Conservation (phyloP, 1,284 basidiomycete species). For the Ceratobasidium sp. region DNA sequence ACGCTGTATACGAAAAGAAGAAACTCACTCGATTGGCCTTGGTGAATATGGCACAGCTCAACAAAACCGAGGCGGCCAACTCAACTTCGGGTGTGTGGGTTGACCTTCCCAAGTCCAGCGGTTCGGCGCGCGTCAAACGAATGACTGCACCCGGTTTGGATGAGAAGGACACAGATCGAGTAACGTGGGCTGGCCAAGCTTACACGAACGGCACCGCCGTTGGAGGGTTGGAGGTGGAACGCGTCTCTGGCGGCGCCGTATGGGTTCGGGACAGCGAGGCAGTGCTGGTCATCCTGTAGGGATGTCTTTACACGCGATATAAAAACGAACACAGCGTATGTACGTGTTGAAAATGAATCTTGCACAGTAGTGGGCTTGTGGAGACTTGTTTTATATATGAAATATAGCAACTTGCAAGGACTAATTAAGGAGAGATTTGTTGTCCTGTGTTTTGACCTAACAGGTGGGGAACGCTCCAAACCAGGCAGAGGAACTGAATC, state of each 20-base stretch:
- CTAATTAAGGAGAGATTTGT: too few relatives aligned
- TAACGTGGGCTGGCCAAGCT: slow-evolving; percentile 47
- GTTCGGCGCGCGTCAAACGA: slow-evolving; percentile 22
- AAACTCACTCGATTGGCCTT: slow-evolving; percentile 40
- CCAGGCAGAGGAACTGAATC: too few relatives aligned
- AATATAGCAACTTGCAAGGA: too few relatives aligned
- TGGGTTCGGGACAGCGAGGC: slow-evolving; percentile 44
- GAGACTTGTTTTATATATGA: too few relatives aligned
- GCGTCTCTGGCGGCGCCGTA: slow-evolving; percentile 1
- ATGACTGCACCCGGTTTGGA: slow-evolving; percentile 37
- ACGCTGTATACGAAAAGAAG: slow-evolving; percentile 45
- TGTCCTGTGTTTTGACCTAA: too few relatives aligned
- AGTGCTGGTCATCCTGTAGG: slow-evolving; percentile 44
- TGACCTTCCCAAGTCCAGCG: not conserved
- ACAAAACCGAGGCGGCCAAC: slow-evolving; percentile 6
- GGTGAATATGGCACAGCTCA: slow-evolving; percentile 42
- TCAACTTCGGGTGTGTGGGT: slow-evolving; percentile 18
- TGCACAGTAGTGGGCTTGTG: too few relatives aligned
- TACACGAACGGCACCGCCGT: slow-evolving; percentile 24
- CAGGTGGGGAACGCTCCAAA: too few relatives aligned
- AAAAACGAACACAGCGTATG: too few relatives aligned
- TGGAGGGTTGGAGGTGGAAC: slow-evolving; percentile 37
- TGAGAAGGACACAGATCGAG: slow-evolving; percentile 26
- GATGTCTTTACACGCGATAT: not conserved
- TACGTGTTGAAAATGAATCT: too few relatives aligned